phyloP scores from a whole-genome alignment of 2,329 filamentous ascomycete species.

The Colletotrichum sublineola region DNA sequence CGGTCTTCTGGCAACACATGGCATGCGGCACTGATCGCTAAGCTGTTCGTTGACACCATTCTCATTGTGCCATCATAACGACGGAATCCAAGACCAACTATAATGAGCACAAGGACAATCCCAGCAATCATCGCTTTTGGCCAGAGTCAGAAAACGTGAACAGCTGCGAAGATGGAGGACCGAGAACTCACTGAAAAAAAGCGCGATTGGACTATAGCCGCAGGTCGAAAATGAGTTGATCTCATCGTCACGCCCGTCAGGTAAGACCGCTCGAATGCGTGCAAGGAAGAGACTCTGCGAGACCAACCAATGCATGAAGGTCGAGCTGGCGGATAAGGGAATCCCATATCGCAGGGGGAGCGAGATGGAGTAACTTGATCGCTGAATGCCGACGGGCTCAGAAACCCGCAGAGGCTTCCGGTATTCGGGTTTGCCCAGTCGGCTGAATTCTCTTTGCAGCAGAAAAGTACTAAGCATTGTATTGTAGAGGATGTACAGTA shows the following conservation, averaged over 20 bases:
- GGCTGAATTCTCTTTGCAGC: conserved; percentile 60
- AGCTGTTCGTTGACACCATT: conserved; percentile 40
- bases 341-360: conserved; percentile 60
- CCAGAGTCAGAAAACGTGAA: neutral
- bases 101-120: conserved; percentile 31
- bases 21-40: conserved; percentile 19
- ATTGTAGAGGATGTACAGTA: conserved; percentile 62
- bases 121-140: conserved; percentile 42
- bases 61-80: conserved; percentile 50
- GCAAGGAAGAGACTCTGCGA: conserved; percentile 62
- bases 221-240: conserved; percentile 49
- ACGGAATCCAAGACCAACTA: conserved; percentile 45
- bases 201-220: conserved; percentile 49
- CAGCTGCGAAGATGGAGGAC: neutral
- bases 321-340: conserved; percentile 52
- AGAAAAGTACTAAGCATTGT: conserved; percentile 61
- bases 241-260: conserved; percentile 44
- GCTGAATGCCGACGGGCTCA: conserved; percentile 55
- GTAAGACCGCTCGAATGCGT: conserved; percentile 49
- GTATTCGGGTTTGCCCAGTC: conserved; percentile 47
- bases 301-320: conserved; percentile 62
- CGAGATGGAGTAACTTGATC: conserved; percentile 59
- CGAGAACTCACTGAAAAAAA: conserved; percentile 44
- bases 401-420: conserved; percentile 59
- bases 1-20: conserved; percentile 8